These are phyloP conservation scores for Penicillium sp. DNA, from an alignment of 2,329 filamentous ascomycete genomes.

Conservation along the genomic window DNA sequence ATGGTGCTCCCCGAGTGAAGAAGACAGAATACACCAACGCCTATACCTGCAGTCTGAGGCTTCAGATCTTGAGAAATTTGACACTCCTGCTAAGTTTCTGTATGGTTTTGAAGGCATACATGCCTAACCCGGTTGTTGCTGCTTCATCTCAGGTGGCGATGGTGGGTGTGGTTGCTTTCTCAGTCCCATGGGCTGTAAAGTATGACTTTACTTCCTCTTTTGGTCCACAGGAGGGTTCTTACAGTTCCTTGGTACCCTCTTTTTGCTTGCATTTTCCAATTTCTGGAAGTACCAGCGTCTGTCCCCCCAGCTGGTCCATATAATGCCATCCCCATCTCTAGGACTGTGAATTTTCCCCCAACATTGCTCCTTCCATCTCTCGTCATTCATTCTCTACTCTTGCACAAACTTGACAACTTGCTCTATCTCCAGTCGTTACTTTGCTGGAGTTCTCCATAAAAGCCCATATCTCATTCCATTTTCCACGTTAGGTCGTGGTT, in stretches of 20 bases:
- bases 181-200: too few relatives aligned
- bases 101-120: background rate
- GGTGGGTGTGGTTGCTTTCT: background rate
- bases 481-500: background rate
- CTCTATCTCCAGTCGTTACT: background rate
- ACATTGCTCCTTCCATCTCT: background rate
- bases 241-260: too few relatives aligned
- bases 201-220: too few relatives aligned
- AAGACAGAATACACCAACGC: too few relatives aligned
- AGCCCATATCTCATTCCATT: background rate
- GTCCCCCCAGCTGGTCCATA: too few relatives aligned
- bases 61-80: too few relatives aligned
- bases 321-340: background rate
- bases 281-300: too few relatives aligned
- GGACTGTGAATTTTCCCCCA: background rate
- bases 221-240: too few relatives aligned
- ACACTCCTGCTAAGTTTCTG: background rate
- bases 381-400: background rate
- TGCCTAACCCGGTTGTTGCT: background rate
- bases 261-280: too few relatives aligned
- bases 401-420: background rate
- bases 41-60: too few relatives aligned
- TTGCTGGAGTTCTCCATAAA: background rate
- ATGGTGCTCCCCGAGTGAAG: too few relatives aligned
- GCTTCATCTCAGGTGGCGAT: background rate